Conservation (phyloP, 345 rosid species). For the Melaleuca alternifolia region DNA sequence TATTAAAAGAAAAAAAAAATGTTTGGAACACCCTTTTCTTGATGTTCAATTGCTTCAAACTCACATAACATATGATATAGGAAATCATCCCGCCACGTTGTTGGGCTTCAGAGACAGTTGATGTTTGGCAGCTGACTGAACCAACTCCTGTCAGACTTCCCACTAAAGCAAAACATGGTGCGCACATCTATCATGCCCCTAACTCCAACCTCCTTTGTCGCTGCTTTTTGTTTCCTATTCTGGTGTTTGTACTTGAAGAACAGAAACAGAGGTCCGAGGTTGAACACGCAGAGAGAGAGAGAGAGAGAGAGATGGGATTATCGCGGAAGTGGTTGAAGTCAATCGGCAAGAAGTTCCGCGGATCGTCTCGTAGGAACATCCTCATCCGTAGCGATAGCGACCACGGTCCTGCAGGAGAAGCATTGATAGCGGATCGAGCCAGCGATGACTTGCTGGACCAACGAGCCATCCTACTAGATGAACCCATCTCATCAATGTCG, state of each 20-base stretch:
- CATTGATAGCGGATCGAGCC: background rate
- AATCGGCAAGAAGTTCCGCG: slow-evolving; percentile 17
- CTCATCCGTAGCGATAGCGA: background rate
- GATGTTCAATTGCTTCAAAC: slow-evolving; percentile 16
- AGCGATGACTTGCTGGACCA: background rate
- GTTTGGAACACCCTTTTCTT: background rate
- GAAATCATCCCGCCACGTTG: slow-evolving; percentile 16
- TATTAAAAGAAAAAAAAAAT: background rate
- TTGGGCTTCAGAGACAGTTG: slow-evolving; percentile 1
- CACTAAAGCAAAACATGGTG: slow-evolving; percentile 15
- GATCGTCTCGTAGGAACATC: background rate
- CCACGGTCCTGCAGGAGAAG: background rate
- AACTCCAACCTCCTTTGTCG: slow-evolving; percentile 2
- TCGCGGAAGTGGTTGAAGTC: slow-evolving; percentile 23
- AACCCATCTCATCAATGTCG: background rate
- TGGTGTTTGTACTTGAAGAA: background rate
- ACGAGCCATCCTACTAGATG: background rate
- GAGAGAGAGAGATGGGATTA: slow-evolving; percentile 9
- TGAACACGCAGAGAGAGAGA: background rate
- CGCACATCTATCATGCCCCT: slow-evolving; percentile 8
- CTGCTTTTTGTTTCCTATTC: background rate
- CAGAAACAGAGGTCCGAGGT: background rate
- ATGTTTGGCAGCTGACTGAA: background rate
- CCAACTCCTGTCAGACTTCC: background rate
- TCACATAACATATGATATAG: background rate